Conservation (phyloP, 805 yeast genomes). For the Metschnikowia borealis region DNA sequence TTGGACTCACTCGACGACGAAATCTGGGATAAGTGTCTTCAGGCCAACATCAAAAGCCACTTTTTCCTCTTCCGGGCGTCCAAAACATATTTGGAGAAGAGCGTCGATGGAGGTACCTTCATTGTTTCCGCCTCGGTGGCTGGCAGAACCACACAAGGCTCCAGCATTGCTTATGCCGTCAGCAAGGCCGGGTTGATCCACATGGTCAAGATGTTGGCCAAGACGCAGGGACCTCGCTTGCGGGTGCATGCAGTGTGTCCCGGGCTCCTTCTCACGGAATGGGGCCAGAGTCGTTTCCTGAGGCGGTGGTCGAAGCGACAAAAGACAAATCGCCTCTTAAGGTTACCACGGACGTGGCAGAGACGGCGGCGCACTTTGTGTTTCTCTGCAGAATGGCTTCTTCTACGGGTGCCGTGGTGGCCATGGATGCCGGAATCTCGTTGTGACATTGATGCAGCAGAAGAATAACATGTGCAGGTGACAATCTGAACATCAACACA, state of each 20-base stretch:
- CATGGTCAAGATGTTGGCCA: conserved; percentile 20
- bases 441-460: neutral
- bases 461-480: too few relatives aligned
- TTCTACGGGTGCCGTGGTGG: conserved; percentile 24
- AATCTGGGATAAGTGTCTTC: conserved; percentile 28
- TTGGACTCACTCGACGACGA: conserved; percentile 29
- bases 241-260: conserved; percentile 19
- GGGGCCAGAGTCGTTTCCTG: conserved; percentile 23
- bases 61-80: conserved; percentile 28
- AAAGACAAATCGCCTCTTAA: conserved; percentile 17
- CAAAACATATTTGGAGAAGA: conserved; percentile 22
- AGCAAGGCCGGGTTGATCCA: conserved; percentile 23
- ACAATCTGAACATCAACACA: too few relatives aligned
- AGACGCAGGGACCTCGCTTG: conserved; percentile 19
- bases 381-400: conserved; percentile 19
- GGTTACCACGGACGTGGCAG: conserved; percentile 22
- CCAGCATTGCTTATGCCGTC: conserved; percentile 34
- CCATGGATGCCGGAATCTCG: conserved; percentile 21
- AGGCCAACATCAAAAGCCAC: conserved; percentile 28
- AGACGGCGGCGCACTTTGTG: conserved; percentile 23
- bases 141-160: conserved; percentile 24
- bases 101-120: conserved; percentile 22
- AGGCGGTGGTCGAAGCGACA: conserved; percentile 14
- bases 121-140: conserved; percentile 27
- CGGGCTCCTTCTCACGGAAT: conserved; percentile 22